Evolutionary conservation across 306 rosid genomes (phyloP).

Genomic region (Quercus ilex): DNA sequence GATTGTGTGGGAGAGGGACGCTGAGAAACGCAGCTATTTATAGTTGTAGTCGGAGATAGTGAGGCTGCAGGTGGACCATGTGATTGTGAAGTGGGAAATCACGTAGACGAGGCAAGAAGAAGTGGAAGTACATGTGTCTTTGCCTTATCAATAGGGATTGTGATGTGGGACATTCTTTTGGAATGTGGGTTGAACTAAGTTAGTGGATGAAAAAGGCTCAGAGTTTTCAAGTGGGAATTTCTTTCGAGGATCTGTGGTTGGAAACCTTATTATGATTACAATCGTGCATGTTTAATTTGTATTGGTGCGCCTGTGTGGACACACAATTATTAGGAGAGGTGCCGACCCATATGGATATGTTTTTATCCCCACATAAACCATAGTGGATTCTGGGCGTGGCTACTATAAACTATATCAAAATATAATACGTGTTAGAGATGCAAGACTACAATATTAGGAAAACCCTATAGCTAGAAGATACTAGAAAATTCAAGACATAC

Average conservation of each 20-base stretch:
- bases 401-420: no score
- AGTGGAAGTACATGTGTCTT: constrained; percentile 28
- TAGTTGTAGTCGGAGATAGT: constrained; percentile 8
- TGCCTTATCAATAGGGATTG: background rate
- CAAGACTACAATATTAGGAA: no score
- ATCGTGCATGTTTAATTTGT: no score
- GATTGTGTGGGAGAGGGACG: background rate
- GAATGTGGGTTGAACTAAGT: background rate
- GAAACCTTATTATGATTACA: background rate
- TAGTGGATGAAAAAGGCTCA: background rate
- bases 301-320: no score
- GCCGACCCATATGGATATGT: no score
- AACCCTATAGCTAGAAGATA: no score
- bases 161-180: background rate
- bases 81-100: constrained; percentile 17
- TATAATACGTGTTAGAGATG: no score
- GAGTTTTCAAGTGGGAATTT: constrained; percentile 11
- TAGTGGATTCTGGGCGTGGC: no score
- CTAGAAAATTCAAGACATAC: no score
- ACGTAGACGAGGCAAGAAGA: constrained; percentile 8
- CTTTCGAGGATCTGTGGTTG: background rate
- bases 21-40: constrained; percentile 21
- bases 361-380: no score
- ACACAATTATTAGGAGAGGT: no score
- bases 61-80: constrained; percentile 11